Percentiles rank a stretch among this genome's conserved stretches.
These are phyloP conservation scores for Candida railenensis DNA, from an alignment of 805 yeast species.

Conservation along the genomic window DNA sequence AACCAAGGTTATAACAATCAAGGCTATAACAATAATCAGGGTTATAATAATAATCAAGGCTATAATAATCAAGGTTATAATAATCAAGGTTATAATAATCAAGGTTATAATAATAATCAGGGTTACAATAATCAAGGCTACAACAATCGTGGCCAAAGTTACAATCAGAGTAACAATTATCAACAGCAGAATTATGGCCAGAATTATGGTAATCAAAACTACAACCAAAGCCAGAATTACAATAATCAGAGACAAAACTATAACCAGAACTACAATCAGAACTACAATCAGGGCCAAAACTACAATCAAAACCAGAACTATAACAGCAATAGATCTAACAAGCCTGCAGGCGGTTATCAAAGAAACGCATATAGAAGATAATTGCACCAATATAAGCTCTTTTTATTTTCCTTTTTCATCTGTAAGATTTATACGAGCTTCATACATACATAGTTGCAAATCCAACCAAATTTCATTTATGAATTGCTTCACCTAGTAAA, in stretches of 20 bases:
- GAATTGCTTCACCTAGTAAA: too few relatives aligned
- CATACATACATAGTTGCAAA: too few relatives aligned
- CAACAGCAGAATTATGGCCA: too few relatives aligned
- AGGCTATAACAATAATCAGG: constrained; percentile 6
- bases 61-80: constrained; percentile 12
- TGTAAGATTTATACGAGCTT: too few relatives aligned
- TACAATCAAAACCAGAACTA: constrained; percentile 7
- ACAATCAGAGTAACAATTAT: constrained; percentile 8
- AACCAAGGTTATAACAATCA: constrained; percentile 17
- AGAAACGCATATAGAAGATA: constrained; percentile 4
- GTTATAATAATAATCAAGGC: constrained; percentile 1
- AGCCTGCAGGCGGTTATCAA: background rate
- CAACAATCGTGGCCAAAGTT: constrained; percentile 7
- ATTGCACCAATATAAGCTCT: too few relatives aligned
- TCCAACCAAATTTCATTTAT: too few relatives aligned
- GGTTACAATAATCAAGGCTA: constrained; percentile 6
- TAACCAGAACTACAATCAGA: constrained; percentile 13
- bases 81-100: constrained; percentile 8
- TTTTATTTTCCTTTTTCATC: background rate
- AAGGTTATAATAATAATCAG: constrained; percentile 8
- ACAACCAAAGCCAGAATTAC: constrained; percentile 8
- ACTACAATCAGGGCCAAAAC: constrained; percentile 11
- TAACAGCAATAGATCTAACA: background rate
- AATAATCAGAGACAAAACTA: constrained; percentile 12
- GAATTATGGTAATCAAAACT: constrained; percentile 7